Evolutionary conservation across 2,329 filamentous ascomycete genomes (phyloP).

Genomic region (Calonectria honghensis): DNA sequence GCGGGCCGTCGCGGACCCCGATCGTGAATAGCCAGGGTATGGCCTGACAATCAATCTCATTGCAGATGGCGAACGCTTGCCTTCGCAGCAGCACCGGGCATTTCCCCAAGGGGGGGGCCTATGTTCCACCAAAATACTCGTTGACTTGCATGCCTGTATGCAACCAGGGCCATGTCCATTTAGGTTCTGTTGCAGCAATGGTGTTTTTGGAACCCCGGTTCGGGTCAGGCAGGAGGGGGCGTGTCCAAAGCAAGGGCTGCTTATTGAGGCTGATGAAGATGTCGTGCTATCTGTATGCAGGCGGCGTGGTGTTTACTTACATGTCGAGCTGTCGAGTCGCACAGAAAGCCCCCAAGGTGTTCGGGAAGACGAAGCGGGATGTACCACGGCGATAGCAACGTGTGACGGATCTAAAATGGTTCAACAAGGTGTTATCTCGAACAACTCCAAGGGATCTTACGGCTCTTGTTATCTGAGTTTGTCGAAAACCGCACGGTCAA

Average conservation of each 20-base stretch:
- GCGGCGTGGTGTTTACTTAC: neutral
- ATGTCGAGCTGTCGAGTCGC: constrained; percentile 22
- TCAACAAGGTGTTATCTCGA: constrained; percentile 16
- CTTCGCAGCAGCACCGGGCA: constrained; percentile 13
- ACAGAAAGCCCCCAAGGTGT: constrained; percentile 14
- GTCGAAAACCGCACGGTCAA: neutral
- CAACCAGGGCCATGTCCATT: constrained; percentile 48
- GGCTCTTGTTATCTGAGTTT: constrained; percentile 7
- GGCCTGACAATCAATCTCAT: constrained; percentile 24
- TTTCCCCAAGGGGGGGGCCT: constrained; percentile 31
- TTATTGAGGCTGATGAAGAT: constrained; percentile 36
- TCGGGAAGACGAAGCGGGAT: neutral
- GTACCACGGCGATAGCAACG: constrained; percentile 6
- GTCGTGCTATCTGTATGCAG: neutral
- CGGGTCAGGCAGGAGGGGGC: neutral
- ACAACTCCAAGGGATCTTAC: neutral
- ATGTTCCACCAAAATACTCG: constrained; percentile 28
- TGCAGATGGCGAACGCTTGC: constrained; percentile 24
- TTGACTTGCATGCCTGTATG: constrained; percentile 47
- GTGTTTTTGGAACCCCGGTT: constrained; percentile 24
- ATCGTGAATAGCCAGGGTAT: constrained; percentile 37
- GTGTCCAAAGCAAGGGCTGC: neutral
- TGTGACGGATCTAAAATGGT: constrained; percentile 16
- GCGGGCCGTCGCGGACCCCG: constrained; percentile 42
- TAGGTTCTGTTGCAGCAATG: constrained; percentile 47